phyloP scores from a whole-genome alignment of 1,139 yeast species.

The Yamadazyma triangularis region DNA sequence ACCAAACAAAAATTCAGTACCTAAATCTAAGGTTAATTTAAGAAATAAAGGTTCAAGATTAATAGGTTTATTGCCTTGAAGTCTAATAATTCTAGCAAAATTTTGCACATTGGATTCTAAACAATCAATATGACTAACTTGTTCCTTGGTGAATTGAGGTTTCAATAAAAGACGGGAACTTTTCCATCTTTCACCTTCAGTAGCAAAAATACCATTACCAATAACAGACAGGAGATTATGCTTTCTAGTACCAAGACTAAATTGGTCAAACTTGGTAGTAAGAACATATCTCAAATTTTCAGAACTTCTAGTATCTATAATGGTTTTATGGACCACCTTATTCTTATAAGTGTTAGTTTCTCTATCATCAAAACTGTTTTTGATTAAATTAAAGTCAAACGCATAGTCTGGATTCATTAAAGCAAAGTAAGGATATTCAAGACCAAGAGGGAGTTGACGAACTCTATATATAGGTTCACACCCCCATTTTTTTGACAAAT shows the following conservation, averaged over 20 bases:
- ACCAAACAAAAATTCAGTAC: slow-evolving; percentile 51
- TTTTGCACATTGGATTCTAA: slow-evolving; percentile 43
- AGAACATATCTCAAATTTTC: too few relatives aligned
- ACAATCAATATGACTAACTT: slow-evolving; percentile 43
- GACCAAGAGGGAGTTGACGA: too few relatives aligned
- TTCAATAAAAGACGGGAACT: slow-evolving; percentile 54
- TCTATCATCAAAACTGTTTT: too few relatives aligned
- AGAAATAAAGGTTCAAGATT: slow-evolving; percentile 37
- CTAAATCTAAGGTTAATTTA: slow-evolving; percentile 45
- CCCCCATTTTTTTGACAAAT: too few relatives aligned
- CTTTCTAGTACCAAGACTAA: too few relatives aligned
- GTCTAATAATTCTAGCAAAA: slow-evolving; percentile 27
- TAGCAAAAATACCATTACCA: slow-evolving; percentile 60
- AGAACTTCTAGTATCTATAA: background rate
- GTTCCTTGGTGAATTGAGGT: slow-evolving; percentile 56
- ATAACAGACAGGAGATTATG: too few relatives aligned
- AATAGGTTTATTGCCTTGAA: slow-evolving; percentile 20
- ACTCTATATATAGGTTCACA: too few relatives aligned
- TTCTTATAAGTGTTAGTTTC: too few relatives aligned
- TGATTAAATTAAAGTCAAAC: too few relatives aligned
- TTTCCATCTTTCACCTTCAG: slow-evolving; percentile 55
- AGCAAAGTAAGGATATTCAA: too few relatives aligned
- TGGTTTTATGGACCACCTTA: background rate
- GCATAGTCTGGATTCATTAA: too few relatives aligned
- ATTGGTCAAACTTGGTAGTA: too few relatives aligned